These are phyloP conservation scores for Cardamine chenopodiifolia DNA, from an alignment of 345 rosid genomes.

Conservation along the genomic window DNA sequence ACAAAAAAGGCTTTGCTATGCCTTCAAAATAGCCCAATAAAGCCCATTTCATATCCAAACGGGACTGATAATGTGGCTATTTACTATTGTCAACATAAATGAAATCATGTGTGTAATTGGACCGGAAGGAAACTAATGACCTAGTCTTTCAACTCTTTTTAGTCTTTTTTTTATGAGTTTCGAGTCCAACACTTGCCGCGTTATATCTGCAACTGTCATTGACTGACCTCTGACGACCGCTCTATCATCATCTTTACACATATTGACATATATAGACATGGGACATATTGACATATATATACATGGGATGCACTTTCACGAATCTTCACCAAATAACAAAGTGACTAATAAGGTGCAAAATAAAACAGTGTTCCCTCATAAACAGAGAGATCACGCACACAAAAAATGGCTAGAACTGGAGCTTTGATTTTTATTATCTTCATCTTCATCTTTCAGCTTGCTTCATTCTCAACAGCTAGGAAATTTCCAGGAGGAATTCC, in stretches of 20 bases:
- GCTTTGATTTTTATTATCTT: slow-evolving; percentile 17
- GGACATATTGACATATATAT: slow-evolving; percentile 6
- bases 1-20: background rate
- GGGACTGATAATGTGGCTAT: background rate
- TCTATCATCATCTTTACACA: background rate
- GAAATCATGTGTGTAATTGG: background rate
- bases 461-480: slow-evolving; percentile 26
- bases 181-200: slow-evolving; percentile 32
- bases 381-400: background rate
- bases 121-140: slow-evolving; percentile 21
- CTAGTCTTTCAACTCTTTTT: background rate
- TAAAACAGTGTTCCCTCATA: background rate
- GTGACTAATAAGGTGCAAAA: background rate
- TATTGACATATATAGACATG: slow-evolving; percentile 1
- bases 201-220: slow-evolving; percentile 16
- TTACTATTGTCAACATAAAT: background rate
- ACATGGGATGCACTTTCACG: background rate
- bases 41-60: slow-evolving; percentile 10
- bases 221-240: slow-evolving; percentile 4
- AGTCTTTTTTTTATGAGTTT: background rate
- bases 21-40: slow-evolving; percentile 13
- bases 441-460: slow-evolving; percentile 11
- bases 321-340: slow-evolving; percentile 2
- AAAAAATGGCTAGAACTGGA: slow-evolving; percentile 22
- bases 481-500: background rate